Base-by-base conservation (phyloP, 2,329 filamentous ascomycete genomes). In the Fusarium tjaetaba region DNA sequence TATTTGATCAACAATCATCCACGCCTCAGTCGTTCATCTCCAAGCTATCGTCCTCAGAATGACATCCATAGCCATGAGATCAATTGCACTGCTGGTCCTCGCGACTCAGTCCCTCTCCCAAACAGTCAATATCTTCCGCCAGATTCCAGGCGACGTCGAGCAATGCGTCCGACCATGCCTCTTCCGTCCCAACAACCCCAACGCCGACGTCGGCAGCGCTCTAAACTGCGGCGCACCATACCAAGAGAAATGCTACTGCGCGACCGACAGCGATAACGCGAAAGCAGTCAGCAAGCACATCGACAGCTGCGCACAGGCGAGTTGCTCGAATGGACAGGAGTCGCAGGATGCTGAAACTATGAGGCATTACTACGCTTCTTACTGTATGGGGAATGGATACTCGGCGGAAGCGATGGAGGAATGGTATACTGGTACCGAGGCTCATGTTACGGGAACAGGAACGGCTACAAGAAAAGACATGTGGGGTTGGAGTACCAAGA, bases 131-230 rank as follows among this genome's bases (percentile, higher is more conserved):
- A 65, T 65, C 8, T 65, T 65, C 5, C 20, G 13, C 4, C 1
- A 65, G 24, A 48, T 65, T 16, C 63, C 63, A 1, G 4, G 34
- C 4, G 60, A 55, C 2, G 60, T 65, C 0, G 11, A 56, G 0
- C 48, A 65, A 30, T 68, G 65, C 34, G 26, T 66, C 3, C 36
- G 41, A 9, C 65, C 61, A 13, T 68, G 65, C 26, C 65, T 68
- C 9, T 68, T 51, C 13, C 61, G 64, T 0, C 64, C 64, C 20
- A 41, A 53, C 20, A 66, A 66, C 34, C 13, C 46, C 2, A 51
- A 66, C 16, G 38, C 16, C 1, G 65, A 68, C 7, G 15, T 53
- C 3, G 62, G 65, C 4, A 30, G n/a, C 28, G 39, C 26, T 1
- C 24, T 68, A 4, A 26, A 53, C 11, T 68, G 65, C 11, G 22